Percentiles rank a stretch among this genome's conserved stretches.
Conservation (phyloP, 345 rosid species). For the Pistacia vera region DNA sequence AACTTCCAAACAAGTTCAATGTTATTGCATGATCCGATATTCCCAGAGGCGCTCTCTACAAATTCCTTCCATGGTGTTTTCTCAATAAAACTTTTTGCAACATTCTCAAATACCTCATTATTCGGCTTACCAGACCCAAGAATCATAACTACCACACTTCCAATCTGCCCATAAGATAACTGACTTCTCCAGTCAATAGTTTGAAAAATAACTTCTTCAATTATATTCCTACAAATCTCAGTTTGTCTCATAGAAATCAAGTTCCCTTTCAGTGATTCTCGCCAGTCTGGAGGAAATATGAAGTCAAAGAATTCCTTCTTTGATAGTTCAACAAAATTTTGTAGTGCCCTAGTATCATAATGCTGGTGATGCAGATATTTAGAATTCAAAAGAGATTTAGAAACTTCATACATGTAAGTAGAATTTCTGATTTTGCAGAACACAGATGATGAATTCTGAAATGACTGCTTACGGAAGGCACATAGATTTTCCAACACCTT, state of each 20-base stretch:
- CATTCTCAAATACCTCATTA: slow-evolving; percentile 1
- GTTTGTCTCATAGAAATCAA: slow-evolving; percentile 38
- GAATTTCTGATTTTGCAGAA: slow-evolving; percentile 31
- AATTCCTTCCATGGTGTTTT: slow-evolving; percentile 34
- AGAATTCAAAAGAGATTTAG: slow-evolving; percentile 30
- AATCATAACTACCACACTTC: slow-evolving; percentile 33
- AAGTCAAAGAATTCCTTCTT: slow-evolving; percentile 13
- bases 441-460: slow-evolving; percentile 13
- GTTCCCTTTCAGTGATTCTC: slow-evolving; percentile 23
- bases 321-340: slow-evolving; percentile 19
- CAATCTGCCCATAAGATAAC: slow-evolving; percentile 41
- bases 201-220: slow-evolving; percentile 23
- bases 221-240: slow-evolving; percentile 21
- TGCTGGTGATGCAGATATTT: background rate
- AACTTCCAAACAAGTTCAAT: slow-evolving; percentile 10
- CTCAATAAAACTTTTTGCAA: slow-evolving; percentile 5
- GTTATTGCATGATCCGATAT: background rate
- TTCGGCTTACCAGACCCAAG: slow-evolving; percentile 38
- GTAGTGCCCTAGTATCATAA: background rate
- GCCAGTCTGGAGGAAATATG: slow-evolving; percentile 44
- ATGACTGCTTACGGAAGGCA: slow-evolving; percentile 12
- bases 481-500: slow-evolving; percentile 33
- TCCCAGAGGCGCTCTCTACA: slow-evolving; percentile 15
- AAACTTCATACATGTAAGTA: slow-evolving; percentile 29
- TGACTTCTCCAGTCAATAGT: background rate